Evolutionary conservation across 768 basidiomycete species (phyloP), one percentile per base, ranked within the genome.

Genomic region (Boletus insuetus): DNA sequence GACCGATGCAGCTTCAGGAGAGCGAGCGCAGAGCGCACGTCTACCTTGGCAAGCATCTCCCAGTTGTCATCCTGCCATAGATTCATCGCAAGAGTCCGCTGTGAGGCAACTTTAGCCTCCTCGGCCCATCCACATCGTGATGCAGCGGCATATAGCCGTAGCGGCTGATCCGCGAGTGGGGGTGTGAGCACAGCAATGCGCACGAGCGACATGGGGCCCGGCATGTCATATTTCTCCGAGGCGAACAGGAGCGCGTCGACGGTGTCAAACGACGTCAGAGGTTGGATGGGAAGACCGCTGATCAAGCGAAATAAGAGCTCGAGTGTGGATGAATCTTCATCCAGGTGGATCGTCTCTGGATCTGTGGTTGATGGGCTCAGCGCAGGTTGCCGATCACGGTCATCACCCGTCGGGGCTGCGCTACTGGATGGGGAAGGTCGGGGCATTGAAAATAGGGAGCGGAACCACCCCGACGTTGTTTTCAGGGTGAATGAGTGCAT

Each of bases 171-270:
- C 22, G 80, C 69, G 40, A 86, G 73, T 0, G 77, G 69, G 1
- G 79, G 80, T 0, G 80, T 80, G 65, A 79, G 75, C 50, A 82
- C 72, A n/a, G 82, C 75, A 34, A 82, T 78, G 38, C 83, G 82
- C 47, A 86, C 68, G 58, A 86, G 78, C 7, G 82, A 84, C 54
- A 75, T 72, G 2, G 85, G 83, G 0, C 85, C 86, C 0, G 81
- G 78, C 82, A 85, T 87, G 35, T 86, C 85, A 65, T 87, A 87
- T 62, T 85, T 86, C 63, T 87, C 84, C 0, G 84, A 80, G 0
- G 83, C 82, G 51, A 77, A 82, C 13, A 87, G 69, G n/a, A 87
- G 62, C 4, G 75, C 67, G 51, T 87, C 85, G 49, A 87, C 69
- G 32, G 69, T 56, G 59, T 85, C 83, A 64, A 79, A 82, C 1